Evolutionary conservation across 1,284 basidiomycete species (phyloP), one percentile per base, ranked within the genome.

Genomic region (Marasmius tenuissimus): DNA sequence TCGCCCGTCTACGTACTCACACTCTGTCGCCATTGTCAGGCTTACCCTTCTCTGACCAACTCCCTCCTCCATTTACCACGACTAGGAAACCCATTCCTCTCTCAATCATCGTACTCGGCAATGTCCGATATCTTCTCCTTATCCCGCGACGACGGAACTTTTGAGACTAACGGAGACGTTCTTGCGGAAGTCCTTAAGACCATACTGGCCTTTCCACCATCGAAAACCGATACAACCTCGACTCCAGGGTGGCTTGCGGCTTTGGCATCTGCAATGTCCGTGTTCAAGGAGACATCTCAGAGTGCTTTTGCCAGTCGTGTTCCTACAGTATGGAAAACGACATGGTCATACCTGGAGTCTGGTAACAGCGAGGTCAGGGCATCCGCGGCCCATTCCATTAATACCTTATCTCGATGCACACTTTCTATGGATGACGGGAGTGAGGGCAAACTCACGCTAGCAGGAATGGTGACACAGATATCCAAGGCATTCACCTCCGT

Each of bases 81-180:
- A 56, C 79, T 94, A n/a, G 90, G 89, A 45, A 92, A 92, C 69
- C 84, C 91, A 20, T 96, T 93, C 73, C 83, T 97, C 54, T 91
- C 94, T 0, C 88, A 93, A 72, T 87, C 91, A 40, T 81, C 91
- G 18, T 97, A 94, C 72, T 87, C 88, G 35, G 83, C 93, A 54
- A 82, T 97, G 62, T 85, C 93, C 35, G 87, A 89, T 64, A 81
- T 96, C 4, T 87, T 94, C 63, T 77, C 85, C 5, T 72, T 81
- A 38, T 82, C 84, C 0, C 72, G 81, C 12, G 83, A 84, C 58
- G 80, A 82, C 60, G 77, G 77, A 4, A 72, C 75, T 11, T 76
- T 73, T 54, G 76, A 76, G 62, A 72, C 86, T 56, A 75, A 81
- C 42, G 78, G 81, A 16, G 83, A 86, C 66, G 82, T 94, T 22